These are phyloP conservation scores for Polygonum aviculare DNA, from an alignment of 148 eudicot species.

Conservation along the genomic window DNA sequence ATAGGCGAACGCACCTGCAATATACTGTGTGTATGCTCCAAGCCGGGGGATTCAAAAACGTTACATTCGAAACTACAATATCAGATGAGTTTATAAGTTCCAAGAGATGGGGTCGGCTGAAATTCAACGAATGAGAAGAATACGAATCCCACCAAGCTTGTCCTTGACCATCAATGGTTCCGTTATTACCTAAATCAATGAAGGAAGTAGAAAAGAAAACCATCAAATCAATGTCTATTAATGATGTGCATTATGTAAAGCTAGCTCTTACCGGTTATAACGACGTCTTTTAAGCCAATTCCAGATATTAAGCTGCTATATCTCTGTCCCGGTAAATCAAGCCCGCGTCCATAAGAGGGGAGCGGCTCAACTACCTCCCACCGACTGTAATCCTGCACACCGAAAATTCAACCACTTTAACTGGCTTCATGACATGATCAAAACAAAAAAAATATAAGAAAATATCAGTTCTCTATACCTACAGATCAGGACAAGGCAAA, in stretches of 20 bases:
- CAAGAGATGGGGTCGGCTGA: slow-evolving; percentile 56
- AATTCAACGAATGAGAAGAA: slow-evolving; percentile 36
- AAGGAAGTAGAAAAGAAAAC: background rate
- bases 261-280: slow-evolving; percentile 42
- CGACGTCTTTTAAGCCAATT: slow-evolving; percentile 41
- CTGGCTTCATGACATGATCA: background rate
- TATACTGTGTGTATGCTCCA: slow-evolving; percentile 56
- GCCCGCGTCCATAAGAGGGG: slow-evolving; percentile 62
- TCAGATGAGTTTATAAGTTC: slow-evolving; percentile 45
- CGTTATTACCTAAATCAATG: slow-evolving; percentile 43
- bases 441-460: background rate
- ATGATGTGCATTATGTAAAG: background rate
- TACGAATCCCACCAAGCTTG: slow-evolving; percentile 59
- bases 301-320: slow-evolving; percentile 60
- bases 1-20: slow-evolving; percentile 40
- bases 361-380: slow-evolving; percentile 60
- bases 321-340: slow-evolving; percentile 45
- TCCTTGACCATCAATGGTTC: slow-evolving; percentile 71
- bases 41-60: slow-evolving; percentile 53
- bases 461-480: background rate
- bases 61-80: slow-evolving; percentile 46
- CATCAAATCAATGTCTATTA: background rate
- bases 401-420: background rate
- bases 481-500: background rate
- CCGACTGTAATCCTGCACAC: slow-evolving; percentile 28